phyloP scores from a whole-genome alignment of 2,329 filamentous ascomycete species.

The Trichoderma harzianum region DNA sequence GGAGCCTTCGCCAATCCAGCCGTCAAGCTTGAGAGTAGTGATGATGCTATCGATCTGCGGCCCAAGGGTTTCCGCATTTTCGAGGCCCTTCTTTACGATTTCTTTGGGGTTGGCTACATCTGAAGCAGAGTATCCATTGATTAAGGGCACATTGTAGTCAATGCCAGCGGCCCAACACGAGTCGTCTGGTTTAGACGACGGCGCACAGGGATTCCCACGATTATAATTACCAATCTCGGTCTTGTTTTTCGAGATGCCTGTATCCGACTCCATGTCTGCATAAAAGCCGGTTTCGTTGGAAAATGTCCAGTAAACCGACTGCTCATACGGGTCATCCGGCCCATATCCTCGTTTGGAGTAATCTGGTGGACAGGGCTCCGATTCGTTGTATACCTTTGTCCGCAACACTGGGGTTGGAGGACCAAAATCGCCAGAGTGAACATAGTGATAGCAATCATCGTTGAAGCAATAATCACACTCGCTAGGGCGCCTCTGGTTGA shows the following conservation, averaged over 20 bases:
- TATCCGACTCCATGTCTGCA: background rate
- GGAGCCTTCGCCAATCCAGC: background rate
- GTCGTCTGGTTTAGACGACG: background rate
- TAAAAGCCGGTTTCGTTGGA: background rate
- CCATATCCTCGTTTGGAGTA: slow-evolving; percentile 3
- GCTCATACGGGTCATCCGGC: background rate
- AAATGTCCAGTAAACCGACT: background rate
- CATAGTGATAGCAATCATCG: background rate
- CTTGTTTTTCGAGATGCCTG: background rate
- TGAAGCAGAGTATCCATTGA: background rate
- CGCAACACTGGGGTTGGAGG: background rate
- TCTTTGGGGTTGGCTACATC: background rate
- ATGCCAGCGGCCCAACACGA: background rate
- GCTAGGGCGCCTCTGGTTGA: background rate
- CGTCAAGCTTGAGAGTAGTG: background rate
- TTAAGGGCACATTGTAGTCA: background rate
- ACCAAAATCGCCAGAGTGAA: background rate
- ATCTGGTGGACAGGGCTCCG: slow-evolving; percentile 1
- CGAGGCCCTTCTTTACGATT: background rate
- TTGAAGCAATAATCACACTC: background rate
- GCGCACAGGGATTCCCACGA: background rate
- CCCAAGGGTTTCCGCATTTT: background rate
- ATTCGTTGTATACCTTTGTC: background rate
- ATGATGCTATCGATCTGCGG: background rate
- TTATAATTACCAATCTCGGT: background rate